Evolutionary conservation across 768 basidiomycete genomes (phyloP), one percentile per base, ranked within the genome.

Genomic region (Leccinum obscurum): DNA sequence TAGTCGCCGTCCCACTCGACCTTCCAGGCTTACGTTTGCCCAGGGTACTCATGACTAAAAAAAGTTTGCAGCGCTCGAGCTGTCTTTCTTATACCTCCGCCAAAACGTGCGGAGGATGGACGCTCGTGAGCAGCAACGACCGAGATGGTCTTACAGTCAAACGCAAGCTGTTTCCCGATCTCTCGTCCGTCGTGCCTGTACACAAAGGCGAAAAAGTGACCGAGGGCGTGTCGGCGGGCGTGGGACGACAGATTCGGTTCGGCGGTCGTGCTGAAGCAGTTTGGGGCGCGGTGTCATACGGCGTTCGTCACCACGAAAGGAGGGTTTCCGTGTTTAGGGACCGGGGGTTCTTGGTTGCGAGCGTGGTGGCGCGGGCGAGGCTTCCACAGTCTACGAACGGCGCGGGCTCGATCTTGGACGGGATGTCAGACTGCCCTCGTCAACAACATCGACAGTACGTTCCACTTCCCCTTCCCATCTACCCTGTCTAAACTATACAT

Each of bases 211-310:
- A 89, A 69, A 92, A 92, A 75, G 93, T 98, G 61, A 88, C 98
- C 54, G 92, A 98, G 70, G 94, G 95, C 4, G 84, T 95, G 10
- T 91, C 83, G n/a, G 84, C 81, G 85, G 71, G 81, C 82, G 28
- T 97, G 95, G 95, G 95, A 97, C 68, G 89, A 94, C 57, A 80
- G 89, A 22, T 89, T 93, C 66, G 90, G 89, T 60, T 85, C 83
- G n/a, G 84, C 81, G 6, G 77, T 75, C 13, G 75, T 85, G 4
- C 77, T 98, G 17, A 88, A 96, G 70, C 83, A 86, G 39, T 97
- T 87, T 70, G 92, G 93, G 1, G 84, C 85, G 8, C 86, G 86
- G 14, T 83, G 86, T 5, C 81, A 83, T 55, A 94, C 93, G 0
- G 77, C 83, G 26, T 95, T 94, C 69, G 64, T 87, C 4, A 84